Conservation (phyloP, 2,329 filamentous ascomycete species). For the Aquanectria penicillioides region DNA sequence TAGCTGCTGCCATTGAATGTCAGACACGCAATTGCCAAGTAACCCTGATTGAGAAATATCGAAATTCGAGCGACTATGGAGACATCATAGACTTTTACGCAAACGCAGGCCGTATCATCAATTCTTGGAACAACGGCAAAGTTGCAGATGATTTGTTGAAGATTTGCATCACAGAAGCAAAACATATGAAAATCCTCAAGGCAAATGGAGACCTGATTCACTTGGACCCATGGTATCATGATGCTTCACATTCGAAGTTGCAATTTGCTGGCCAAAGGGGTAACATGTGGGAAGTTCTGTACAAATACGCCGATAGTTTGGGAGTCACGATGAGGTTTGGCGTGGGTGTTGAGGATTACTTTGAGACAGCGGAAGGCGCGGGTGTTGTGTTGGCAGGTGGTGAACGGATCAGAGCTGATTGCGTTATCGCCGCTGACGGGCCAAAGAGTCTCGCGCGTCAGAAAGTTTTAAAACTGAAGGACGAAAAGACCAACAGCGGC, state of each 20-base stretch:
- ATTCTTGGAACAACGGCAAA: neutral
- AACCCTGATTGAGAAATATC: neutral
- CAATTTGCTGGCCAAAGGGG: constrained; percentile 3
- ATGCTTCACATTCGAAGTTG: neutral
- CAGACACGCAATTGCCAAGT: neutral
- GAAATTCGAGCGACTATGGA: neutral
- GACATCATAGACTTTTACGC: neutral
- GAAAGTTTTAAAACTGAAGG: neutral
- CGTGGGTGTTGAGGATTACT: neutral
- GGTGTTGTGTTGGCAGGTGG: neutral
- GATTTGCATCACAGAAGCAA: neutral
- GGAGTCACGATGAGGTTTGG: neutral
- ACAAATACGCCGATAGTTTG: neutral
- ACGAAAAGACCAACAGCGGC: neutral
- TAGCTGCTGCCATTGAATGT: neutral
- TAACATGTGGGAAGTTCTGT: neutral
- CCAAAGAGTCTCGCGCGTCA: neutral
- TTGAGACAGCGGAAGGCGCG: neutral
- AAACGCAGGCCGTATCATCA: neutral
- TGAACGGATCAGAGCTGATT: neutral
- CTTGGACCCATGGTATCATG: neutral
- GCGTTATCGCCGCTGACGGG: neutral
- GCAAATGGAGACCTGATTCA: neutral
- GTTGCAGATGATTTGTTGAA: neutral
- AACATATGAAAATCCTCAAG: neutral